A percentile compares a stretch with the other conserved stretches of the same genome.
These are phyloP conservation scores for Santalum album DNA, from an alignment of 164 flowering plant species.

Conservation along the genomic window DNA sequence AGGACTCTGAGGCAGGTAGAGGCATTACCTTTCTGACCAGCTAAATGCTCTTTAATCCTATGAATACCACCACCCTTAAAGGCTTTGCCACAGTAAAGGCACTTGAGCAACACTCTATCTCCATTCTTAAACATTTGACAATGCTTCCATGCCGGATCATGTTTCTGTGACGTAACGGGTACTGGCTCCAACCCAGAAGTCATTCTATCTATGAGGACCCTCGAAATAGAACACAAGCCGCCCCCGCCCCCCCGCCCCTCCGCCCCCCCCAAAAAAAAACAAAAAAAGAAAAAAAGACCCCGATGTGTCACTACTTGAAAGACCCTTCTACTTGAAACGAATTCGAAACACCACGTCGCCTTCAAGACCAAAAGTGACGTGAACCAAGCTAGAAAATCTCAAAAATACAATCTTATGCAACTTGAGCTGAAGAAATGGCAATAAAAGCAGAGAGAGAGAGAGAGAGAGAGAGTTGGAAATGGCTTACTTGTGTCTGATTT, in stretches of 20 bases:
- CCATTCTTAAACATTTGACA: conserved; percentile 70
- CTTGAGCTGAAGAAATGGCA: no score
- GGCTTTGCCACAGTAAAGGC: conserved; percentile 63
- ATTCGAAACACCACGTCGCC: no score
- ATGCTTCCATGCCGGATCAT: conserved; percentile 94
- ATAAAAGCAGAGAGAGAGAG: no score
- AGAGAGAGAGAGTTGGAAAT: conserved; percentile 4
- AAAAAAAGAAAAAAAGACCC: not conserved
- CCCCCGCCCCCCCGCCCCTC: no score
- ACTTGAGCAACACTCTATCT: conserved; percentile 57
- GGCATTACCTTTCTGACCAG: conserved; percentile 86
- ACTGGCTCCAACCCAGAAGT: conserved; percentile 40
- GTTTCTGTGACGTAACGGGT: conserved; percentile 62
- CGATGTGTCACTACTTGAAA: no score
- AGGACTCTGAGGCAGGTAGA: conserved; percentile 61
- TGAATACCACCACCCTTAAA: conserved; percentile 97
- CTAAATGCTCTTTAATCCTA: conserved; percentile 88
- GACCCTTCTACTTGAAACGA: no score
- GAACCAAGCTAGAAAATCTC: no score
- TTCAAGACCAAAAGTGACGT: no score
- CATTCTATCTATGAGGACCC: conserved; percentile 17
- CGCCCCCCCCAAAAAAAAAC: no score
- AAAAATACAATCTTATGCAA: no score
- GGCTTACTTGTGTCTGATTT: not conserved
- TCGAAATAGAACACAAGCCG: not conserved